Base-by-base conservation (phyloP, 1,139 yeast species). In the Candida sp. region DNA sequence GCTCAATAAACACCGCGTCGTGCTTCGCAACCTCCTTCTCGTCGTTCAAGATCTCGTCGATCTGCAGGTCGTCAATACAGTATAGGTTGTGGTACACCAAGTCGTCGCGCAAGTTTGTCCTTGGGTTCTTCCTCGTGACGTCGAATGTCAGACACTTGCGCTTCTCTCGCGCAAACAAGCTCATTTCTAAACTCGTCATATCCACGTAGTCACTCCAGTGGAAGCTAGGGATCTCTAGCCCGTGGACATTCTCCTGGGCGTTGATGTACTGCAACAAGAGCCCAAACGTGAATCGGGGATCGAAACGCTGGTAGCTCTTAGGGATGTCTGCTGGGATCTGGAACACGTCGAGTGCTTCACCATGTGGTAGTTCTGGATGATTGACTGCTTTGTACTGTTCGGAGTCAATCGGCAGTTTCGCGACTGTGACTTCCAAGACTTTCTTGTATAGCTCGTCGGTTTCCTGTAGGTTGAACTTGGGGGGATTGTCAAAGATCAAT, bases 141-240 rank as follows among this genome's bases (percentile, higher is more conserved):
- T 66, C 68, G 50, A 72, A 66, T 3, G 49, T 47, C 5, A 49
- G 45, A 56, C 78, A 73, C 3, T 43, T 35, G 0, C 32, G 31
- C 49, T 70, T 68, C 0, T 57, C 49, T 1, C 54, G 50, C 5
- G 46, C 51, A 27, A 63, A 55, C 25, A 55, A 56, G 49, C 57
- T 58, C n/a, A 58, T 49, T 44, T 70, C 60, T 17, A 74, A 56
- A 4, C 42, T 42, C 4, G 75, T 60, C 50, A 70, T 56, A 53
- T 73, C 74, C 6, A 59, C 57, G 58, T 67, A 73, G 54, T 74
- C 78, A 22, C 67, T 61, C 78, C 78, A 74, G 54, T 73, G 76
- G 56, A 73, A 74, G 39, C 55, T 58, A 0, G 75, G 69, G 7
- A 70, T 42, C 12, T 49, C 52, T 5, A 54, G 51, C 7, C 31